Evolutionary conservation across 306 rosid genomes (phyloP).

Genomic region (Ziziphus jujuba): DNA sequence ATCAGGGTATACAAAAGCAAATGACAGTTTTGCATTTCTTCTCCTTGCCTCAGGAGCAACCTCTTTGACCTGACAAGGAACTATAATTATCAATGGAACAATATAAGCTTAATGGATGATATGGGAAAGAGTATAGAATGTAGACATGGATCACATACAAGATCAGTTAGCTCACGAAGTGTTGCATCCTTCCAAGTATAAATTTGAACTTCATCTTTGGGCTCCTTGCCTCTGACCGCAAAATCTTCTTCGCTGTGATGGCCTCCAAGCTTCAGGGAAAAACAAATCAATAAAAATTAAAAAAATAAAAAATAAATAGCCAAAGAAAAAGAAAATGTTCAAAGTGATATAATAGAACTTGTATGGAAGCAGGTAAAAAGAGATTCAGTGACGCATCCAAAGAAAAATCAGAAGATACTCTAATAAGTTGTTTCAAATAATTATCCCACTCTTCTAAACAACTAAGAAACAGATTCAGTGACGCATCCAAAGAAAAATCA

Average conservation of each 20-base stretch:
- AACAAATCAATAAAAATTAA: not conserved
- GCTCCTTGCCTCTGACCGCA: constrained; percentile 89
- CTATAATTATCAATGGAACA: constrained; percentile 23
- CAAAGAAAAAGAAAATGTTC: not conserved
- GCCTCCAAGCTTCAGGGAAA: constrained; percentile 53
- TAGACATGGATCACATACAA: constrained; percentile 39
- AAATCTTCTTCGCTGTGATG: constrained; percentile 81
- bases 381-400: not conserved
- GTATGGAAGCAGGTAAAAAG: not conserved
- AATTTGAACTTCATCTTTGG: constrained; percentile 96
- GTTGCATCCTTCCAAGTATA: constrained; percentile 99
- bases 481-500: not conserved
- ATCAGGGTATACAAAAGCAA: constrained; percentile 94
- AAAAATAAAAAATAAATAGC: not conserved
- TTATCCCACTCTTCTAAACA: not conserved
- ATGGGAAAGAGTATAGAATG: not conserved
- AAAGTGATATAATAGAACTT: not conserved
- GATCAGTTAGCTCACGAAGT: constrained; percentile 87
- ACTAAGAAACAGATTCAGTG: not conserved
- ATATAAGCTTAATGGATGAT: not conserved
- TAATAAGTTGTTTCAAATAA: not conserved
- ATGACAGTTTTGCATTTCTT: constrained; percentile 86
- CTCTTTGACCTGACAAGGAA: constrained; percentile 72
- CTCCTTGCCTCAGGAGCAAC: constrained; percentile 91
- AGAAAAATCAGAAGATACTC: not conserved